Evolutionary conservation across 2,329 filamentous ascomycete species (phyloP).

Genomic region (Hypoxylon sp.): DNA sequence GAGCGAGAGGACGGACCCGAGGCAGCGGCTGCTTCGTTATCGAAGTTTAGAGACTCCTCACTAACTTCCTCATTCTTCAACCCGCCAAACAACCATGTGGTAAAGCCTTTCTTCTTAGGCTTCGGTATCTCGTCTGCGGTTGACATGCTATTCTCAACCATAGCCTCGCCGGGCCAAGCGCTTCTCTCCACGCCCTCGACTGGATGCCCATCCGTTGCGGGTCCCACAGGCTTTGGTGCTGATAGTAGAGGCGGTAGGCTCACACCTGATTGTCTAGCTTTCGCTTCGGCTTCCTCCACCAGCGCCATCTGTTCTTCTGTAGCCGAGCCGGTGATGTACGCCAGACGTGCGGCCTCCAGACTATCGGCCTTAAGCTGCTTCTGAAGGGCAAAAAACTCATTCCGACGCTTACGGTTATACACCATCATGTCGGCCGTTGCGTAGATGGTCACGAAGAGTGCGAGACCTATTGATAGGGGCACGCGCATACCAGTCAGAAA

Average conservation of each 20-base stretch:
- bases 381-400: constrained; percentile 71
- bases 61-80: constrained; percentile 56
- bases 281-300: constrained; percentile 70
- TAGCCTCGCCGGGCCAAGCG: constrained; percentile 48
- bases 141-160: constrained; percentile 44
- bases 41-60: constrained; percentile 48
- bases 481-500: constrained; percentile 5
- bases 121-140: constrained; percentile 36
- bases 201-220: constrained; percentile 54
- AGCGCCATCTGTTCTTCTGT: constrained; percentile 69
- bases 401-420: constrained; percentile 72
- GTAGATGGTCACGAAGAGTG: constrained; percentile 70
- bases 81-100: constrained; percentile 59
- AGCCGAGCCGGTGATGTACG: constrained; percentile 72
- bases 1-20: constrained; percentile 48
- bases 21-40: constrained; percentile 52
- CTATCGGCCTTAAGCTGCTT: constrained; percentile 68
- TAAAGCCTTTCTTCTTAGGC: constrained; percentile 48
- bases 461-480: constrained; percentile 60
- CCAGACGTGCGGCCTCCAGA: constrained; percentile 70
- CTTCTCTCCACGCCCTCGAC: constrained; percentile 53
- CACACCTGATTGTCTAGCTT: constrained; percentile 62
- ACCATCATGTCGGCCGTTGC: constrained; percentile 74
- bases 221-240: constrained; percentile 54
- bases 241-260: constrained; percentile 68